A percentile compares a stretch with the other conserved stretches of the same genome.
Evolutionary conservation across 148 eudicot species (phyloP).

Genomic region (Camellia japonica): DNA sequence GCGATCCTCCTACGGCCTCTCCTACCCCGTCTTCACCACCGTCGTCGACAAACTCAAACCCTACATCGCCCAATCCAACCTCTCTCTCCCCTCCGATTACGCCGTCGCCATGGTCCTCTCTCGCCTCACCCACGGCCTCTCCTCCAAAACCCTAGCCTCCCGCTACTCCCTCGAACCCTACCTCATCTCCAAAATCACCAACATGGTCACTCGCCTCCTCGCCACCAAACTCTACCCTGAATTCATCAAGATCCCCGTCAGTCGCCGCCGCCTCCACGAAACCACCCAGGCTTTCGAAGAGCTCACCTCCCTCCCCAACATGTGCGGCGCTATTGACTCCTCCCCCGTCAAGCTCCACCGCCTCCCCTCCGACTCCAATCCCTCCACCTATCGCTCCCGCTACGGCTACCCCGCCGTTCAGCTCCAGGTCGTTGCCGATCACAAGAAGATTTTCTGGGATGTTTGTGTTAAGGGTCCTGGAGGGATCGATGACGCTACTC

Average conservation of each 20-base stretch:
- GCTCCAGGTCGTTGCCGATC: conserved; percentile 91
- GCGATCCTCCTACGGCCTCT: conserved; percentile 75
- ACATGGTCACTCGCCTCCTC: conserved; percentile 87
- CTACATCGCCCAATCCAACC: conserved; percentile 65
- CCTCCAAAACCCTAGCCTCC: conserved; percentile 57
- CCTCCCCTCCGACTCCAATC: conserved; percentile 36
- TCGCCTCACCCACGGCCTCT: conserved; percentile 59
- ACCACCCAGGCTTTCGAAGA: conserved; percentile 70
- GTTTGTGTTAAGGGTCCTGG: conserved; percentile 95
- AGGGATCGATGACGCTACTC: conserved; percentile 72
- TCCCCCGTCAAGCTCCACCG: conserved; percentile 41
- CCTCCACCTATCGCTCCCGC: conserved; percentile 34
- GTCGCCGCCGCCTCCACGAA: conserved; percentile 65
- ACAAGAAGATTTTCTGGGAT: conserved; percentile 93
- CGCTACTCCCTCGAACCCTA: conserved; percentile 80
- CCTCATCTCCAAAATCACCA: conserved; percentile 81
- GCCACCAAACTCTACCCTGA: conserved; percentile 88
- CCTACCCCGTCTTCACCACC: conserved; percentile 83
- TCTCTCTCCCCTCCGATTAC: conserved; percentile 86
- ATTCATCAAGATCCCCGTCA: conserved; percentile 77
- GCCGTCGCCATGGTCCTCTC: conserved; percentile 95
- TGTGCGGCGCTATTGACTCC: conserved; percentile 77
- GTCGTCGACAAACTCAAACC: conserved; percentile 79
- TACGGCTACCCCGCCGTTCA: conserved; percentile 59
- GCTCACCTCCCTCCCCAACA: conserved; percentile 60